phyloP scores from a whole-genome alignment of 2,329 filamentous ascomycete species.

The Xylariaceae sp. region DNA sequence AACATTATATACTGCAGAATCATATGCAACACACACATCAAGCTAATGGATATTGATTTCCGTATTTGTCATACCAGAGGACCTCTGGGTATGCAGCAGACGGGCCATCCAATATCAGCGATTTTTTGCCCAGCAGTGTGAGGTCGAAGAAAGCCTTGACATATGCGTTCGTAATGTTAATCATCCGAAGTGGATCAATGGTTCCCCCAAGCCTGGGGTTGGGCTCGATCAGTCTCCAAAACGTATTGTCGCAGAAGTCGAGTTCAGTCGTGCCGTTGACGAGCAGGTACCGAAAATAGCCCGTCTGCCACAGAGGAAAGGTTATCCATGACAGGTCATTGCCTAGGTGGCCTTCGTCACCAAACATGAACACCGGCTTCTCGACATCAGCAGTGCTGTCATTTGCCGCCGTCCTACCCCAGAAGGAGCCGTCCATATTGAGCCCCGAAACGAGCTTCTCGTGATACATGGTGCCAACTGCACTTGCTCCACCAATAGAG shows the following conservation, averaged over 20 bases:
- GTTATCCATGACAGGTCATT: constrained; percentile 22
- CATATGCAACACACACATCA: too few species aligned
- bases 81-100: constrained; percentile 9
- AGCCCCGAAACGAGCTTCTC: constrained; percentile 24
- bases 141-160: constrained; percentile 31
- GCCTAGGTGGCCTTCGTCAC: constrained; percentile 25
- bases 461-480: constrained; percentile 22
- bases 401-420: constrained; percentile 17
- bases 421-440: constrained; percentile 33
- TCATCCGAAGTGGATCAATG: constrained; percentile 8
- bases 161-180: constrained; percentile 23
- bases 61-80: constrained; percentile 5
- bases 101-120: constrained; percentile 21
- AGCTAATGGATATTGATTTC: not conserved
- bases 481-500: constrained; percentile 30
- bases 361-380: constrained; percentile 33
- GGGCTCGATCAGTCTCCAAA: constrained; percentile 28
- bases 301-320: constrained; percentile 31
- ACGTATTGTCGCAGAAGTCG: constrained; percentile 35
- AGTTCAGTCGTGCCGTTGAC: constrained; percentile 30
- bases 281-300: constrained; percentile 26
- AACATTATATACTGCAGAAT: too few species aligned
- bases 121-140: constrained; percentile 19
- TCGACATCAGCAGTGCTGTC: constrained; percentile 26
- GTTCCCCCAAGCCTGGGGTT: constrained; percentile 12